phyloP scores from a whole-genome alignment of 139 green algal species.

The Auxenochlorella protothecoides region DNA sequence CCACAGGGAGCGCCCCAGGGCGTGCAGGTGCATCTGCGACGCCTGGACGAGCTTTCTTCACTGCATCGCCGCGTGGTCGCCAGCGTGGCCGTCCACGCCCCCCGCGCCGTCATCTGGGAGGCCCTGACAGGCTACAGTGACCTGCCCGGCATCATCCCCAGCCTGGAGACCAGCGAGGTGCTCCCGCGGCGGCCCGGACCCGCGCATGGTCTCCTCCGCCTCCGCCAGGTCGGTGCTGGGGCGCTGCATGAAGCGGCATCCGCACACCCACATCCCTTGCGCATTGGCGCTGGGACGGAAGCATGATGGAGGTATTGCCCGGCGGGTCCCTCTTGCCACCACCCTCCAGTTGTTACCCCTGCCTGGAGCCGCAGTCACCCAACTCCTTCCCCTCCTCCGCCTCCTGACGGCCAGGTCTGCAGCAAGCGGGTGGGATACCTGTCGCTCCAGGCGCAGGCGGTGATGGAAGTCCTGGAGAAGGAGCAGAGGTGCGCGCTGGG shows the following conservation, averaged over 20 bases:
- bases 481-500: no score
- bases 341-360: no score
- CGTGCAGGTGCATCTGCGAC: conserved; percentile 35
- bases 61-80: conserved; percentile 40
- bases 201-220: conserved; percentile 17
- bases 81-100: conserved; percentile 27
- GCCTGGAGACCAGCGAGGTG: conserved; percentile 36
- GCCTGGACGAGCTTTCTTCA: conserved; percentile 28
- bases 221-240: conserved; percentile 24
- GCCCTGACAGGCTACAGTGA: conserved; percentile 47
- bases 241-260: not conserved
- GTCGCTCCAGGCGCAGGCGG: no score
- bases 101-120: conserved; percentile 27
- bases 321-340: no score
- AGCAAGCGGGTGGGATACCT: no score
- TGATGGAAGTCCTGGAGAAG: no score
- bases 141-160: conserved; percentile 43
- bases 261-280: not conserved
- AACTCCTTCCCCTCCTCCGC: no score
- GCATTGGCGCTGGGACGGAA: no score
- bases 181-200: conserved; percentile 17
- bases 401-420: no score
- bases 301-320: no score
- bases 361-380: no score
- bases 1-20: no score